A percentile compares a stretch with the other conserved stretches of the same genome.
These are phyloP conservation scores for Neoarthrinium moseri DNA, from an alignment of 2,329 filamentous ascomycete genomes.

Conservation along the genomic window DNA sequence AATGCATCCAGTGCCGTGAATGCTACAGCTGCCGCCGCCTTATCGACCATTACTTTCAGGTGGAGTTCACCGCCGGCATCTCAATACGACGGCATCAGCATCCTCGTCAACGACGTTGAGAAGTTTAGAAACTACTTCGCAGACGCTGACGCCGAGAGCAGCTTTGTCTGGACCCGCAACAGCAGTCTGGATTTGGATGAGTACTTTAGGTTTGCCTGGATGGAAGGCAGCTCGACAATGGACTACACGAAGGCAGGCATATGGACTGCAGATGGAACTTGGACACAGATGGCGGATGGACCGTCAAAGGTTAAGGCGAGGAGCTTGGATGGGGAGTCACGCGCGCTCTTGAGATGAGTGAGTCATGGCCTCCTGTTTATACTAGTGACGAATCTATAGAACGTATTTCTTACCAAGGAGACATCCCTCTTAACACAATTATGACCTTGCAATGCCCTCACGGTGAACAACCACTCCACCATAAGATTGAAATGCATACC, in stretches of 20 bases:
- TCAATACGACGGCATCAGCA: conserved; percentile 71
- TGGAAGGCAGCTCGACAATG: conserved; percentile 61
- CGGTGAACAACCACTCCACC: no score
- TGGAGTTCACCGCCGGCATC: conserved; percentile 48
- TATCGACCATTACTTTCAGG: conserved; percentile 65
- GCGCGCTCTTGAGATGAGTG: conserved; percentile 1
- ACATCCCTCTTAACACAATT: no score
- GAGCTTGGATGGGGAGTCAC: conserved; percentile 12
- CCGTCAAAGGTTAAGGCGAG: conserved; percentile 46
- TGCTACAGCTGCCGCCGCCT: conserved; percentile 18
- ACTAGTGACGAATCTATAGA: no score
- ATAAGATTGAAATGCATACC: no score
- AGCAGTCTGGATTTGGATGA: conserved; percentile 50
- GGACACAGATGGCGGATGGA: conserved; percentile 64
- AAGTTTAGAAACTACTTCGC: conserved; percentile 71
- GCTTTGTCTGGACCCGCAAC: conserved; percentile 60
- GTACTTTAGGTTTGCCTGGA: conserved; percentile 76
- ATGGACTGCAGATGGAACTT: conserved; percentile 64
- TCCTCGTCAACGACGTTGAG: conserved; percentile 85
- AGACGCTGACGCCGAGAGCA: conserved; percentile 43
- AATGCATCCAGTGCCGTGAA: conserved; percentile 10
- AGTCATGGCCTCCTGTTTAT: no score
- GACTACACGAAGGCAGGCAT: conserved; percentile 76
- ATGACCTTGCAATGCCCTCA: no score
- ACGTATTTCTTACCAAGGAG: no score